Percentiles rank a stretch among this genome's conserved stretches.
Evolutionary conservation across 2,329 filamentous ascomycete species (phyloP).

Genomic region (Pyricularia grisea): DNA sequence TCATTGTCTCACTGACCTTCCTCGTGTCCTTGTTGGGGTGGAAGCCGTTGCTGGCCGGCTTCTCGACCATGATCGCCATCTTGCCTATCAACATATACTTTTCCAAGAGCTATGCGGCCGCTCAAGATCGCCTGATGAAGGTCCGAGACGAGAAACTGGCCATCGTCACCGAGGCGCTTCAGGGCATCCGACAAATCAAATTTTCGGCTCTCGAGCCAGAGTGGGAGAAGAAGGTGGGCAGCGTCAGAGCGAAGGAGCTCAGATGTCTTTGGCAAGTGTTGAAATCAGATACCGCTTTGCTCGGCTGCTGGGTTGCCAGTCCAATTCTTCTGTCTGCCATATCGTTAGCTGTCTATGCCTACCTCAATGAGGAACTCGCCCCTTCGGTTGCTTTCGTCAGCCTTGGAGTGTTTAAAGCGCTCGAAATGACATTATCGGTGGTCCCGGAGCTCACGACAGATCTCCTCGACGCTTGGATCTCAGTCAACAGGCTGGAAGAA

Average conservation of each 20-base stretch:
- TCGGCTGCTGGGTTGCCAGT: slow-evolving; percentile 62
- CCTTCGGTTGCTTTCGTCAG: slow-evolving; percentile 74
- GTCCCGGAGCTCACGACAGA: slow-evolving; percentile 66
- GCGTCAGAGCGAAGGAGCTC: slow-evolving; percentile 58
- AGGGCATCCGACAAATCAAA: slow-evolving; percentile 78
- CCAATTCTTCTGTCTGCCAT: slow-evolving; percentile 66
- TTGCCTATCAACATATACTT: slow-evolving; percentile 61
- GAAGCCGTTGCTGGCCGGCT: slow-evolving; percentile 56
- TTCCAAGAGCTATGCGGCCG: slow-evolving; percentile 52
- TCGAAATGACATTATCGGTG: slow-evolving; percentile 62
- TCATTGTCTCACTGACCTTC: slow-evolving; percentile 57
- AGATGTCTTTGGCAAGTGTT: slow-evolving; percentile 58
- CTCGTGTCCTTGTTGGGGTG: slow-evolving; percentile 63
- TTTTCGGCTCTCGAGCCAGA: slow-evolving; percentile 67
- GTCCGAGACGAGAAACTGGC: slow-evolving; percentile 66
- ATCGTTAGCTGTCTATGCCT: slow-evolving; percentile 59
- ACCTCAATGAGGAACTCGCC: slow-evolving; percentile 50
- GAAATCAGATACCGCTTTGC: slow-evolving; percentile 49
- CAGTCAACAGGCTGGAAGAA: slow-evolving; percentile 59
- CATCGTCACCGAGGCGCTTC: slow-evolving; percentile 65
- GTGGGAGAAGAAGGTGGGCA: slow-evolving; percentile 63
- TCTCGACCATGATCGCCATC: slow-evolving; percentile 53
- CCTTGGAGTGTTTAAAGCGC: slow-evolving; percentile 62
- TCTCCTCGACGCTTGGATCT: slow-evolving; percentile 64
- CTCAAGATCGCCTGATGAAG: slow-evolving; percentile 66